A percentile compares a stretch with the other conserved stretches of the same genome.
phyloP scores from a whole-genome alignment of 768 basidiomycete genomes.

The Clavulina sp. region DNA sequence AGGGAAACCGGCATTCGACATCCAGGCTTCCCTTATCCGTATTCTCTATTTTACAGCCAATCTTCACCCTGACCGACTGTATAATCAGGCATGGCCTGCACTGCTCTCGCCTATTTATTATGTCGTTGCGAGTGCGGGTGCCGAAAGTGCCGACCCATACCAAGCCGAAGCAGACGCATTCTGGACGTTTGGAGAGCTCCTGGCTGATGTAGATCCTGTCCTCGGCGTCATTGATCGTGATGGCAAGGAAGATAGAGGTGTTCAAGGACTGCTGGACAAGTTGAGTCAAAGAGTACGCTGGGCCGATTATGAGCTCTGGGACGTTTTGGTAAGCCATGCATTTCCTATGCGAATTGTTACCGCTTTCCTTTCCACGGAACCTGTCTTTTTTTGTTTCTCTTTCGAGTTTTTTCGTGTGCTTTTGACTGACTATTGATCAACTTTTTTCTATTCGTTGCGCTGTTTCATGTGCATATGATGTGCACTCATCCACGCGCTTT shows the following conservation, averaged over 20 bases:
- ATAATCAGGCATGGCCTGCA: slow-evolving; percentile 13
- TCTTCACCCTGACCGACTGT: slow-evolving; percentile 13
- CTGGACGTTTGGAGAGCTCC: slow-evolving; percentile 13
- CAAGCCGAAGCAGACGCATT: slow-evolving; percentile 14
- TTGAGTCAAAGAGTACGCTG: slow-evolving; percentile 13
- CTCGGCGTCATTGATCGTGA: slow-evolving; percentile 10
- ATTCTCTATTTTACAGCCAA: slow-evolving; percentile 14
- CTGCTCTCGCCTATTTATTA: slow-evolving; percentile 14
- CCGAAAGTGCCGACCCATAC: slow-evolving; percentile 5
- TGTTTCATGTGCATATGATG: too few relatives aligned
- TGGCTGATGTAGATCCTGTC: slow-evolving; percentile 13
- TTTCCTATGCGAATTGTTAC: neutral
- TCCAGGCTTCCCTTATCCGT: slow-evolving; percentile 6
- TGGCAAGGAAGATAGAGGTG: slow-evolving; percentile 3
- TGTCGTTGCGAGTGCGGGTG: slow-evolving; percentile 7
- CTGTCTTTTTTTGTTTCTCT: neutral
- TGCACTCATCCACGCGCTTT: too few relatives aligned
- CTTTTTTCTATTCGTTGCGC: too few relatives aligned
- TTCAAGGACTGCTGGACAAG: slow-evolving; percentile 10
- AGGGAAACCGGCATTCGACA: too few relatives aligned
- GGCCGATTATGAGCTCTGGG: slow-evolving; percentile 14
- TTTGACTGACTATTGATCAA: too few relatives aligned
- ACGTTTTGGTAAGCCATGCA: slow-evolving; percentile 7
- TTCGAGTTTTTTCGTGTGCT: neutral
- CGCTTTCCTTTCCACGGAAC: neutral